Evolutionary conservation across 176 grass and related monocot species (phyloP).

Genomic region (Carex myosuroides): DNA sequence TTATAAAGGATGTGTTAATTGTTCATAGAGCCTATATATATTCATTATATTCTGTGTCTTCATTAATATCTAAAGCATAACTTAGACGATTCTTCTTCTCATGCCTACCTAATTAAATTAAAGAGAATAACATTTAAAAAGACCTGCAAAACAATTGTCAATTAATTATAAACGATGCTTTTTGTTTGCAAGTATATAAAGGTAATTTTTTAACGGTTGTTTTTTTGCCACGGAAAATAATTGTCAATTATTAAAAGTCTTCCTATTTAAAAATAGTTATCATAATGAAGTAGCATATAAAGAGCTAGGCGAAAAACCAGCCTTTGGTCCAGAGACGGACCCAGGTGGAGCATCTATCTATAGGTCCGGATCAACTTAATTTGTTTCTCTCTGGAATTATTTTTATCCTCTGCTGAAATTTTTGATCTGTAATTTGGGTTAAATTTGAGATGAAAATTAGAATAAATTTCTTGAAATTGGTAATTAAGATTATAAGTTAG

Average conservation of each 20-base stretch:
- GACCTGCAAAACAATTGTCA: not conserved
- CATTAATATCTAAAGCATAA: not conserved
- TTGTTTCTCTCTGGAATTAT: no score
- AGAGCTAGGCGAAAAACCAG: not conserved
- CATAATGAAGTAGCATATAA: not conserved
- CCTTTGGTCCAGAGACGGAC: no score
- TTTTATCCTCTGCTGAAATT: no score
- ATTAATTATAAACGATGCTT: not conserved
- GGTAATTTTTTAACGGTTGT: not conserved
- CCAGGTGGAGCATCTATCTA: no score
- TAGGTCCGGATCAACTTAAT: no score
- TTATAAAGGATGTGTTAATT: not conserved
- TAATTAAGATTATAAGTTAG: no score
- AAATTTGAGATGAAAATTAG: no score
- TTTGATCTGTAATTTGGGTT: no score
- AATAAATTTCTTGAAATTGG: no score
- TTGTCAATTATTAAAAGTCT: not conserved
- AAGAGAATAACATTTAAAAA: not conserved
- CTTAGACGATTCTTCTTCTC: not conserved
- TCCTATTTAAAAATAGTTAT: not conserved
- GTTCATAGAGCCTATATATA: not conserved
- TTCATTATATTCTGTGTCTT: not conserved
- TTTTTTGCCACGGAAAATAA: not conserved
- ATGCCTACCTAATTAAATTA: not conserved
- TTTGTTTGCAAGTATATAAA: not conserved